phyloP scores from a whole-genome alignment of 306 rosid species.

The Quercus wislizeni region DNA sequence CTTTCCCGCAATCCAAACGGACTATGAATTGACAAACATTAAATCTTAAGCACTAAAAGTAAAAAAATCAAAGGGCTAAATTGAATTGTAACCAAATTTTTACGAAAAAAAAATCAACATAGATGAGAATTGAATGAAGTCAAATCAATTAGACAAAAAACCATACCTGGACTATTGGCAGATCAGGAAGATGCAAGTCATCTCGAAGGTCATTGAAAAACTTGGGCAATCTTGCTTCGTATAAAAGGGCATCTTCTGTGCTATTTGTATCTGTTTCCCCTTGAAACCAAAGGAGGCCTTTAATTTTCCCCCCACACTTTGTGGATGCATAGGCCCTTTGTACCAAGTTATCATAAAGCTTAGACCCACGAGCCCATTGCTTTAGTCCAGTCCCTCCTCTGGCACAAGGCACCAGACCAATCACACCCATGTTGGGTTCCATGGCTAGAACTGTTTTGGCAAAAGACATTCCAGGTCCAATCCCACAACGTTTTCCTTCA shows the following conservation, averaged over 20 bases:
- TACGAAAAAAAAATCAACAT: too few species aligned
- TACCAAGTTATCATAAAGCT: constrained; percentile 48
- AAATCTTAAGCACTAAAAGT: too few species aligned
- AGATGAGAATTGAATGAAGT: too few species aligned
- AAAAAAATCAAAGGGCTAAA: too few species aligned
- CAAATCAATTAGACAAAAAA: not conserved
- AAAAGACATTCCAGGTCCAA: constrained; percentile 44
- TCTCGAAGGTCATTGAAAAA: constrained; percentile 51
- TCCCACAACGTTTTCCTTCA: not conserved
- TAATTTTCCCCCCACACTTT: constrained; percentile 30
- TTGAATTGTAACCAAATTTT: too few species aligned
- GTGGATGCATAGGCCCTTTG: constrained; percentile 46
- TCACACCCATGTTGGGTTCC: constrained; percentile 1
- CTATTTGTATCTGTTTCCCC: constrained; percentile 64
- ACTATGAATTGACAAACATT: too few species aligned
- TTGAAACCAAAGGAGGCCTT: constrained; percentile 72
- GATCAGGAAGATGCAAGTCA: constrained; percentile 58
- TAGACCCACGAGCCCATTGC: constrained; percentile 42
- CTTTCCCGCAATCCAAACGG: accelerated
- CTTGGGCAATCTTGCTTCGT: constrained; percentile 37
- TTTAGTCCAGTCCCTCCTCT: constrained; percentile 38
- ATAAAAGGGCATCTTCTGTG: constrained; percentile 40
- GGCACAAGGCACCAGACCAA: constrained; percentile 54
- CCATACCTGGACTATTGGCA: constrained; percentile 78
- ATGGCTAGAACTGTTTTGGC: constrained; percentile 25